phyloP scores from a whole-genome alignment of 192 early-diverging fungal genomes.

The Podochytrium sp. region DNA sequence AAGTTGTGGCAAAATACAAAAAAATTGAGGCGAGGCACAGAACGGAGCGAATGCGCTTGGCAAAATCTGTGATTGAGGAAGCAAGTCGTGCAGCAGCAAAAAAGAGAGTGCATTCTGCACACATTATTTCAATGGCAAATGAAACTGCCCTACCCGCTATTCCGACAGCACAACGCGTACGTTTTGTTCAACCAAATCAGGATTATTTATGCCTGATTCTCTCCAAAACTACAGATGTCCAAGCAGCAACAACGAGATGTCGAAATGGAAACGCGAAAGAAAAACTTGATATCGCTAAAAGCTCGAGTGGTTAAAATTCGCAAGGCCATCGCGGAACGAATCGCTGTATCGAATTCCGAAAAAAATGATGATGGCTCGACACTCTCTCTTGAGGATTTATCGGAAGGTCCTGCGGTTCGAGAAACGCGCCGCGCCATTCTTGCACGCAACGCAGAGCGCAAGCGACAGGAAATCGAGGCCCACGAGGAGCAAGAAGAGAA shows the following conservation, averaged over 20 bases:
- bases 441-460: not conserved
- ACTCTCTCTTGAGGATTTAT: constrained; percentile 15
- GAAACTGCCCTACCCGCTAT: too few relatives aligned
- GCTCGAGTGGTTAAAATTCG: constrained; percentile 28
- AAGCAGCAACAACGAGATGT: too few relatives aligned
- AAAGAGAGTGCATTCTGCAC: not conserved
- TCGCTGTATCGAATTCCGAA: not conserved
- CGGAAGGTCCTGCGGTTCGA: constrained; percentile 18
- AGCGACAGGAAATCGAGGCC: not conserved
- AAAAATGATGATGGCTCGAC: not conserved
- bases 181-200: too few relatives aligned
- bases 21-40: constrained; percentile 5
- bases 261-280: not conserved
- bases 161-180: too few relatives aligned
- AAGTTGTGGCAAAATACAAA: constrained; percentile 6
- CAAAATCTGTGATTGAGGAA: not conserved
- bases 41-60: not conserved
- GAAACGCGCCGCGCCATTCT: constrained; percentile 6
- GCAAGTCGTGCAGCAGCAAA: not conserved
- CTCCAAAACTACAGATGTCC: too few relatives aligned
- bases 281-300: constrained; percentile 5
- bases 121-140: too few relatives aligned
- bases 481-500: not conserved
- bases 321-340: constrained; percentile 21
- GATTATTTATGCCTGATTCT: too few relatives aligned